Base-by-base conservation (phyloP, 2,329 filamentous ascomycete genomes). In the Periconia macrospinosa region DNA sequence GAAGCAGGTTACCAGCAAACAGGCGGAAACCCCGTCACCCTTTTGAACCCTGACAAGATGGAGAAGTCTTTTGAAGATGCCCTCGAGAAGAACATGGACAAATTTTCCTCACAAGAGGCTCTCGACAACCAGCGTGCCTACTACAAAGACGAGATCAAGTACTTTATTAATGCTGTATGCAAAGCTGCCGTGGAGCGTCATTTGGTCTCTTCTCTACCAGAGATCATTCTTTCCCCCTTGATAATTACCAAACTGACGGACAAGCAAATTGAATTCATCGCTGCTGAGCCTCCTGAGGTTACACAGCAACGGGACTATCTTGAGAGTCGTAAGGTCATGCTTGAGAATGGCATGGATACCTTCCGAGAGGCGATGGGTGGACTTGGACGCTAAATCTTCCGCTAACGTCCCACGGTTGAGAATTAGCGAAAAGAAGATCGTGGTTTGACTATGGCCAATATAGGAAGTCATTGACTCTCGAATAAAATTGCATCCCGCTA, bases 131-230 rank as follows among this genome's bases (percentile, higher is more conserved):
- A 66, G 46, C 37, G 58, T 14, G 72, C 70, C 0, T 70, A 69
- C 54, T 75, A 74, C 64, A 49, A 48, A 67, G 65, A 69, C 47
- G 65, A 70, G 43, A 49, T 69, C 13, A 70, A 68, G 46, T 67
- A 63, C 54, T 74, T 74, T 63, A 55, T 68, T 48, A 58, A 56
- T 30, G 61, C 53, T 17, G 60, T 75, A 45, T 65, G 61, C 35
- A 68, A 69, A 35, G 61, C 69, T 19, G 66, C 70, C 37, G 60
- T 75, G 44, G 72, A 76, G 53, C 70, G 72, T n/a, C 60, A 71
- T 53, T 59, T 75, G 1, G 54, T 76, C 15, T 35, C 53, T 6
- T 47, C 60, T 8, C 60, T 76, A 1, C 60, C 59, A 0, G 48
- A 57, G 1, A 59, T 61, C 11, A 68, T 71, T 23, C 51, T 75